Base-by-base conservation (phyloP, 2,329 filamentous ascomycete genomes). In the Cadophora malorum region DNA sequence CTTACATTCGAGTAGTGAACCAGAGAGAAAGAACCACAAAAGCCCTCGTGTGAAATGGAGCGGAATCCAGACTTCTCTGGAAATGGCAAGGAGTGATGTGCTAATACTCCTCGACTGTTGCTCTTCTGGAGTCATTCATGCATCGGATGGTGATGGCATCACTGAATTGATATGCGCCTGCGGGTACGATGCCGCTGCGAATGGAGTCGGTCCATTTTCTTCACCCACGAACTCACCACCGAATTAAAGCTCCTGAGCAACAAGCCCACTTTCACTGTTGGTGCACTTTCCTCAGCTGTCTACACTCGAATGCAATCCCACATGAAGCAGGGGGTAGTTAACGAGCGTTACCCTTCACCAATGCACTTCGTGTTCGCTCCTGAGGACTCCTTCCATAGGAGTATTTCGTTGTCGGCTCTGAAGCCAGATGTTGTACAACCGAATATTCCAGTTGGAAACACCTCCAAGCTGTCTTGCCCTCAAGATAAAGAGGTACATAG, bases 121-220 rank as follows among this genome's bases (percentile, higher is more conserved):
- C 31, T 53, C 41, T 28, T 38, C 53, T n/a, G 64, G 67, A 8
- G 25, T 50, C n/a, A 19, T 21, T 7, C 31, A 25, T 19, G n/a
- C 16, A 1, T 47, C 41, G 14, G 63, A 66, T 25, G 67, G 68
- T 12, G 67, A 69, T 63, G 66, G 67, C 0, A 52, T 67, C 2
- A 68, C 69, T 12, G 66, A 70, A 45, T 23, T 69, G 12, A 61
- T 69, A 19, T 35, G 35, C 6, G 67, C 67, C 12, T 66, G 59
- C 45, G 16, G 21, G 3, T 67, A 25, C 28, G 33, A 61, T n/a
- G 7, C 31, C 8, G 31, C 7, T 28, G 67, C 66, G 14, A 64
- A 65, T 50, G 61, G 53, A 4, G 63, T 65, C 3, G 66, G 61
- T 6, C 38, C 19, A 25, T 68, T 56, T 25, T 68, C 63, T 70